Conservation (phyloP, 2,329 filamentous ascomycete species). For the Phialophora expanda region DNA sequence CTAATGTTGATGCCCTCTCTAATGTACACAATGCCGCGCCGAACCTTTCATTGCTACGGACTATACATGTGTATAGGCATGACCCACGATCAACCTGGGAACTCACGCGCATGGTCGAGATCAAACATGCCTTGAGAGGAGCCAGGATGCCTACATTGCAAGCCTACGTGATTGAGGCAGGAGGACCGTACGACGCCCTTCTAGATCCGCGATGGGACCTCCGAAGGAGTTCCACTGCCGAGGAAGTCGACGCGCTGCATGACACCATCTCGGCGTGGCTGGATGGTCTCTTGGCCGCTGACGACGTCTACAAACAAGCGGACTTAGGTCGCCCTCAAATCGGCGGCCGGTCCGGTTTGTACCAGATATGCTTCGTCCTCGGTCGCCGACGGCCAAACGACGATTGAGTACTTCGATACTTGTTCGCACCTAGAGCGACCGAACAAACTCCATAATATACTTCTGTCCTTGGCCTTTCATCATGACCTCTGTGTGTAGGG, state of each 20-base stretch:
- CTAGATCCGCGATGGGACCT: conserved; percentile 33
- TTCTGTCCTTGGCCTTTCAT: conserved; percentile 50
- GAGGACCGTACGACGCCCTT: conserved; percentile 13
- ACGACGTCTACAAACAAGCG: background rate
- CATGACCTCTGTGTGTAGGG: conserved; percentile 59
- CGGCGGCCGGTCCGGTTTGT: conserved; percentile 1
- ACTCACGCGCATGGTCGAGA: conserved; percentile 13
- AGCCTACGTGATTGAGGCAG: conserved; percentile 12
- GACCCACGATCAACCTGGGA: conserved; percentile 22
- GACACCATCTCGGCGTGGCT: conserved; percentile 13
- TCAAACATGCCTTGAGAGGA: conserved; percentile 8
- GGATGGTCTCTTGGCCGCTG: conserved; percentile 13
- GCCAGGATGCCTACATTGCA: conserved; percentile 17
- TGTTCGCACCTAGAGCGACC: conserved; percentile 16
- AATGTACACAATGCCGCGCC: background rate
- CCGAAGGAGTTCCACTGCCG: conserved; percentile 16
- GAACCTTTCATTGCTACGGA: conserved; percentile 15
- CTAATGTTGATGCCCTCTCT: conserved; percentile 1
- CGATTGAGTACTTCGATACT: background rate
- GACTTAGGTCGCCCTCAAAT: background rate
- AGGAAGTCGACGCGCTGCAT: conserved; percentile 14
- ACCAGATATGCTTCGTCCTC: conserved; percentile 22
- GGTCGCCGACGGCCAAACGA: background rate
- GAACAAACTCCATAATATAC: conserved; percentile 32
- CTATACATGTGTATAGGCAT: conserved; percentile 21